phyloP scores from a whole-genome alignment of 208 protist genomes.

The Wallacemonas rigidus region DNA sequence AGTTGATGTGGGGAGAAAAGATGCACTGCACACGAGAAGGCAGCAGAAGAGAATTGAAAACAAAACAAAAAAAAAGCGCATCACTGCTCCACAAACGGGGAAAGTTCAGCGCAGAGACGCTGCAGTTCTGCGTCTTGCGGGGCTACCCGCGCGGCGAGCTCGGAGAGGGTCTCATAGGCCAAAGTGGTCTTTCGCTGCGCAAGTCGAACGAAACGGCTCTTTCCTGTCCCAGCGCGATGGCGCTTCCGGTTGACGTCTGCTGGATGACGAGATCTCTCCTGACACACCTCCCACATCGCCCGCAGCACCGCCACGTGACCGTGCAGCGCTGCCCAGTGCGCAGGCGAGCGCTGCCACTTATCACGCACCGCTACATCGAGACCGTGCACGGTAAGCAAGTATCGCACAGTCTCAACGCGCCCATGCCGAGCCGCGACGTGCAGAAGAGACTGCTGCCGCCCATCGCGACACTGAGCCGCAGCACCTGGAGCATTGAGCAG shows the following conservation, averaged over 20 bases:
- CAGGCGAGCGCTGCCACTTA: slow-evolving; percentile 70
- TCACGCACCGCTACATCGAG: slow-evolving; percentile 38
- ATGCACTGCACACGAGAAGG: neutral
- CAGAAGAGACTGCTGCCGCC: slow-evolving; percentile 59
- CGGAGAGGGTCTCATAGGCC: slow-evolving; percentile 45
- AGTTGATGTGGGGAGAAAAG: neutral
- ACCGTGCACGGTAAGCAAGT: slow-evolving; percentile 34
- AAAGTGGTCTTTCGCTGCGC: slow-evolving; percentile 48
- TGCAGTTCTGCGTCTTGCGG: slow-evolving; percentile 20
- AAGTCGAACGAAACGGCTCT: slow-evolving; percentile 35
- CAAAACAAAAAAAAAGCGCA: neutral
- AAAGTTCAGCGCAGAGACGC: slow-evolving; percentile 28
- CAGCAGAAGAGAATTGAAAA: neutral
- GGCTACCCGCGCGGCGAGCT: slow-evolving; percentile 28
- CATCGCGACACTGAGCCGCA: slow-evolving; percentile 29
- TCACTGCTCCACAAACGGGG: slow-evolving; percentile 24
- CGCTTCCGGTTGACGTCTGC: neutral
- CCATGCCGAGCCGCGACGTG: slow-evolving; percentile 60
- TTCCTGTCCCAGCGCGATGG: slow-evolving; percentile 1
- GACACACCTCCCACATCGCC: slow-evolving; percentile 22
- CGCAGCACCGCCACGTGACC: slow-evolving; percentile 34
- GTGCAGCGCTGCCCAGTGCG: slow-evolving; percentile 66
- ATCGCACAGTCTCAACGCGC: slow-evolving; percentile 23
- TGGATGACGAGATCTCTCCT: slow-evolving; percentile 2
- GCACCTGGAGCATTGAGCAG: slow-evolving; percentile 16